Conservation (phyloP, 139 green algal species). For the Coccomyxa sp. region DNA sequence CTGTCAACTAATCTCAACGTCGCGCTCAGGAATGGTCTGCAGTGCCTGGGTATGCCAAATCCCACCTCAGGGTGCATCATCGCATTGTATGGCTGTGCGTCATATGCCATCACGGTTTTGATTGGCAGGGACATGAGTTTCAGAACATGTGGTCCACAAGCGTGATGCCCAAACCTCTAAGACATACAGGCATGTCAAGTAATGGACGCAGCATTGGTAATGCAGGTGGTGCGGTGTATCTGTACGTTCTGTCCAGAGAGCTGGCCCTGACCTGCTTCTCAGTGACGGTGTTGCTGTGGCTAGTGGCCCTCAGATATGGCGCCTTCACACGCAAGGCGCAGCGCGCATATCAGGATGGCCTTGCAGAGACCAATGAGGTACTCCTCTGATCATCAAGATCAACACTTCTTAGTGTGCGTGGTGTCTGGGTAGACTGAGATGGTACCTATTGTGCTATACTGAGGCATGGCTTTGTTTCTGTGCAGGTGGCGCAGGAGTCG, state of each 20-base stretch:
- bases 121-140: no score
- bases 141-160: no score
- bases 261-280: conserved; percentile 47
- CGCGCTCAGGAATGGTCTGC: conserved; percentile 69
- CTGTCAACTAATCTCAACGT: conserved; percentile 83
- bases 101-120: neutral
- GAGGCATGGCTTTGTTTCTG: neutral
- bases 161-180: no score
- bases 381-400: neutral
- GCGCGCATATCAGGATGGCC: conserved; percentile 57
- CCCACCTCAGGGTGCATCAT: no score
- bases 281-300: conserved; percentile 53
- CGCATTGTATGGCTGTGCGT: no score
- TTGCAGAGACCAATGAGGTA: conserved; percentile 57
- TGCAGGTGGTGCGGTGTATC: conserved; percentile 64
- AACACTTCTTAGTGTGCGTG: neutral
- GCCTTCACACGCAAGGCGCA: conserved; percentile 54
- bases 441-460: neutral
- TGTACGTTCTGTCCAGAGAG: conserved; percentile 54
- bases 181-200: no score
- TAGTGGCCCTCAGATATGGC: conserved; percentile 57
- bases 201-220: no score
- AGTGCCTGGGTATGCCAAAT: conserved; percentile 69
- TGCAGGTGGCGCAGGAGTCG: conserved; percentile 62
- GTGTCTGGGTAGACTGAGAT: neutral